These are phyloP conservation scores for Guadua angustifolia DNA, from an alignment of 176 grass and related monocot species.

Conservation along the genomic window DNA sequence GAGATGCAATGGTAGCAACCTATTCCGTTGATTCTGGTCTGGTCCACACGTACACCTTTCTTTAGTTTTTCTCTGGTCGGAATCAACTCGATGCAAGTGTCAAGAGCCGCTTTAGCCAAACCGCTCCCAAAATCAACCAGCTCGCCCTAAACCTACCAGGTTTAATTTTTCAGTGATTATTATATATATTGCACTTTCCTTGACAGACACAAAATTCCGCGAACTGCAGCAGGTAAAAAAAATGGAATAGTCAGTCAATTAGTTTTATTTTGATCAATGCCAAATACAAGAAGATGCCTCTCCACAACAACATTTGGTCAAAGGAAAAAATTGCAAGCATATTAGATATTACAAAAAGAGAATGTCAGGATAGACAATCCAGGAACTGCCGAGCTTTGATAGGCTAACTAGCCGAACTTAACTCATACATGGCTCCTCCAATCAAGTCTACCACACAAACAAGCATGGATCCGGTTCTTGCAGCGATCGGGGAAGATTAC, in stretches of 20 bases:
- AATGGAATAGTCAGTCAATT: background rate
- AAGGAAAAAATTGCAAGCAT: background rate
- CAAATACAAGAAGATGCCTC: constrained; percentile 9
- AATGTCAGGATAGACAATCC: background rate
- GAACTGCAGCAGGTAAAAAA: too few relatives aligned
- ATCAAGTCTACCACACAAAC: constrained; percentile 25
- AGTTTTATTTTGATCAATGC: background rate
- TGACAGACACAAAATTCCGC: too few relatives aligned
- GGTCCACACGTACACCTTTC: too few relatives aligned
- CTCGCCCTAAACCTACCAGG: too few relatives aligned
- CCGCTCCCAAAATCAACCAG: too few relatives aligned
- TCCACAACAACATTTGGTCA: background rate
- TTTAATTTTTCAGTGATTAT: too few relatives aligned
- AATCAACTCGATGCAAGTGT: too few relatives aligned
- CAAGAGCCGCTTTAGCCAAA: too few relatives aligned
- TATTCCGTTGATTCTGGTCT: too few relatives aligned
- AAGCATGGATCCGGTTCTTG: background rate
- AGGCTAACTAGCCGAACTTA: background rate
- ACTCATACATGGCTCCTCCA: constrained; percentile 1
- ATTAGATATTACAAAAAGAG: background rate
- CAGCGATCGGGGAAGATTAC: constrained; percentile 34
- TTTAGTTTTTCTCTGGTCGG: too few relatives aligned
- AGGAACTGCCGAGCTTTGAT: background rate
- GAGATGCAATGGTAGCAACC: too few relatives aligned
- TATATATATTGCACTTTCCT: too few relatives aligned